Evolutionary conservation across 2,329 filamentous ascomycete genomes (phyloP).

Genomic region (Chaetomium globosum): DNA sequence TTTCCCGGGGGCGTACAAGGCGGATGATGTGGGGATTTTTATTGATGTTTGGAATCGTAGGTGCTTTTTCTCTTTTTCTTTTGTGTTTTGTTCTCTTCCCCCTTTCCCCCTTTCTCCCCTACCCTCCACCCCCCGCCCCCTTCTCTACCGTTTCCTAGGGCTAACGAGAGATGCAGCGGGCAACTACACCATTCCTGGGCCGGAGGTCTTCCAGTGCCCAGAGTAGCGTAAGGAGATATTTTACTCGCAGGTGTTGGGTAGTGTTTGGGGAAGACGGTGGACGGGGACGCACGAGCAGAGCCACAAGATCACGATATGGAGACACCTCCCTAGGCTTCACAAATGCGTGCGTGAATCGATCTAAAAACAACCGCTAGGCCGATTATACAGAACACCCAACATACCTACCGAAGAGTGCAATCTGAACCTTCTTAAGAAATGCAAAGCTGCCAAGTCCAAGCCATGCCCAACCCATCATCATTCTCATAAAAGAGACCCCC

Average conservation of each 20-base stretch:
- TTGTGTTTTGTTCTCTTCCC: too few species aligned
- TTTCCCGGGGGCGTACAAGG: slow-evolving; percentile 24
- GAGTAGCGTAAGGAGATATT: background rate
- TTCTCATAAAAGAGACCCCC: slow-evolving; percentile 4
- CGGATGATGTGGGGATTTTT: slow-evolving; percentile 18
- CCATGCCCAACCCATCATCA: slow-evolving; percentile 17
- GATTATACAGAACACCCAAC: slow-evolving; percentile 27
- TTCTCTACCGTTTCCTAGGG: background rate
- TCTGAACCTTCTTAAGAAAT: slow-evolving; percentile 27
- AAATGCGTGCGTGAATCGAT: background rate
- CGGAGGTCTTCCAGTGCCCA: slow-evolving; percentile 1
- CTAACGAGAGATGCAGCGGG: slow-evolving; percentile 2
- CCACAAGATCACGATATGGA: background rate
- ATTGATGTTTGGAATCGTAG: slow-evolving; percentile 24
- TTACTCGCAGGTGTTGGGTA: background rate
- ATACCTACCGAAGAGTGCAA: slow-evolving; percentile 25
- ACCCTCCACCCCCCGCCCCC: too few species aligned
- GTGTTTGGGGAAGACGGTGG: background rate
- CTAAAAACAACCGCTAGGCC: slow-evolving; percentile 9
- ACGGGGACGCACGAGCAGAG: background rate
- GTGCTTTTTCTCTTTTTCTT: background rate
- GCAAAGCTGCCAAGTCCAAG: slow-evolving; percentile 21
- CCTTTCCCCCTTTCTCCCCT: too few species aligned
- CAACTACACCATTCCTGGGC: slow-evolving; percentile 7
- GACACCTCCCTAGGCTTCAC: too few species aligned